Evolutionary conservation across 805 yeast species (phyloP).

Genomic region (Metschnikowia lochheadii): DNA sequence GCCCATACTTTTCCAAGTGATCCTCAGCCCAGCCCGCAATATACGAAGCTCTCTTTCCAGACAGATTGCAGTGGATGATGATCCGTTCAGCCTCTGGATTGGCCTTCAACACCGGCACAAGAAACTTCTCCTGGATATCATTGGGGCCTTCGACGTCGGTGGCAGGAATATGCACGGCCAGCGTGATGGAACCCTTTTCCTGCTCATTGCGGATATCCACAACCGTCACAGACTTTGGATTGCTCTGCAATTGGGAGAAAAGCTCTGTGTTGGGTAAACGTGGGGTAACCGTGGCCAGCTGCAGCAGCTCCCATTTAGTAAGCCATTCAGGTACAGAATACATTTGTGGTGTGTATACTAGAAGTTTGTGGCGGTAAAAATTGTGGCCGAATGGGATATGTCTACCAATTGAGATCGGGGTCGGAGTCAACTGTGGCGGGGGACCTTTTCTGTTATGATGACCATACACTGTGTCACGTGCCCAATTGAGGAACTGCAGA

Average conservation of each 20-base stretch:
- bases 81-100: slow-evolving; percentile 14
- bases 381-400: background rate
- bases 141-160: slow-evolving; percentile 16
- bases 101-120: slow-evolving; percentile 12
- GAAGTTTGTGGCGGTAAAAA: background rate
- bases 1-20: slow-evolving; percentile 13
- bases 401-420: background rate
- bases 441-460: too few relatives aligned
- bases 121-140: slow-evolving; percentile 11
- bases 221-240: slow-evolving; percentile 12
- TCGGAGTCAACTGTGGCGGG: background rate
- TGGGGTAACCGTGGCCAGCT: slow-evolving; percentile 9
- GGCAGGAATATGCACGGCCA: slow-evolving; percentile 21
- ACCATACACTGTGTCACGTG: background rate
- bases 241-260: slow-evolving; percentile 9
- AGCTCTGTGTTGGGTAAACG: slow-evolving; percentile 16
- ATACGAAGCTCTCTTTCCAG: slow-evolving; percentile 18
- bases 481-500: too few relatives aligned
- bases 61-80: slow-evolving; percentile 22
- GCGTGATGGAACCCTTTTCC: slow-evolving; percentile 13
- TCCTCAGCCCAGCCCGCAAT: slow-evolving; percentile 24
- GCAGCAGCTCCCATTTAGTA: slow-evolving; percentile 7
- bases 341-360: background rate
- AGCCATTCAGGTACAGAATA: slow-evolving; percentile 16
- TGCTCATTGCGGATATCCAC: slow-evolving; percentile 22